Evolutionary conservation across 352 stramenopile genomes (phyloP).

Genomic region (Pythium sp.): DNA sequence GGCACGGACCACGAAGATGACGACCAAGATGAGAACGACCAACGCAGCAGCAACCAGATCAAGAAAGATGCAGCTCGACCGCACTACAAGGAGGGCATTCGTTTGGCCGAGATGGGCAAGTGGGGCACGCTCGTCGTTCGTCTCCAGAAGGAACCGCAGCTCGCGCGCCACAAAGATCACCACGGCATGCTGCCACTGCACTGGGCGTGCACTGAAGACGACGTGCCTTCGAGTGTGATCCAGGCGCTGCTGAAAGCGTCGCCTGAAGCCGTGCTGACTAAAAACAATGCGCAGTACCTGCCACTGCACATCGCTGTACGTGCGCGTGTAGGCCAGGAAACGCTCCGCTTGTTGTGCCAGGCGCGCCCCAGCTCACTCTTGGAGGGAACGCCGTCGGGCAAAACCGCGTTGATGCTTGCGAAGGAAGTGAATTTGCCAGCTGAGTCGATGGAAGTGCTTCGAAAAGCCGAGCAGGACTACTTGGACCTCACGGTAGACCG

Average conservation of each 20-base stretch:
- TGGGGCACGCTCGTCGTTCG: slow-evolving; percentile 65
- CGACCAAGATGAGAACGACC: slow-evolving; percentile 14
- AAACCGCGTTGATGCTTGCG: slow-evolving; percentile 67
- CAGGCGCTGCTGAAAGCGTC: slow-evolving; percentile 64
- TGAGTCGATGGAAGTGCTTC: slow-evolving; percentile 57
- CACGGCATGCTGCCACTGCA: slow-evolving; percentile 84
- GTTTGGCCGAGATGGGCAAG: slow-evolving; percentile 78
- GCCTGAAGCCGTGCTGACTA: slow-evolving; percentile 70
- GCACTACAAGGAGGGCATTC: slow-evolving; percentile 82
- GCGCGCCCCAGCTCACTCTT: slow-evolving; percentile 65
- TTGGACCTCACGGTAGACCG: slow-evolving; percentile 55
- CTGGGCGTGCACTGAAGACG: slow-evolving; percentile 81
- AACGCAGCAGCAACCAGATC: background rate
- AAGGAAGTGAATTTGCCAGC: slow-evolving; percentile 48
- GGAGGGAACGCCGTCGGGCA: slow-evolving; percentile 67
- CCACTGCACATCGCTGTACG: slow-evolving; percentile 83
- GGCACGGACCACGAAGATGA: slow-evolving; percentile 15
- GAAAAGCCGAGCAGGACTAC: slow-evolving; percentile 68
- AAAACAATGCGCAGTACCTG: slow-evolving; percentile 82
- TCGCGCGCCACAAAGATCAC: slow-evolving; percentile 78
- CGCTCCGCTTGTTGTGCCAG: slow-evolving; percentile 57
- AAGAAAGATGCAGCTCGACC: slow-evolving; percentile 39
- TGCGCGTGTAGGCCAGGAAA: slow-evolving; percentile 43
- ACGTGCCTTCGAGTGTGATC: slow-evolving; percentile 61
- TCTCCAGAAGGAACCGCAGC: slow-evolving; percentile 51